Evolutionary conservation across 2,329 filamentous ascomycete genomes (phyloP), one percentile per base, ranked within the genome.

Genomic region (Neurospora crassa): DNA sequence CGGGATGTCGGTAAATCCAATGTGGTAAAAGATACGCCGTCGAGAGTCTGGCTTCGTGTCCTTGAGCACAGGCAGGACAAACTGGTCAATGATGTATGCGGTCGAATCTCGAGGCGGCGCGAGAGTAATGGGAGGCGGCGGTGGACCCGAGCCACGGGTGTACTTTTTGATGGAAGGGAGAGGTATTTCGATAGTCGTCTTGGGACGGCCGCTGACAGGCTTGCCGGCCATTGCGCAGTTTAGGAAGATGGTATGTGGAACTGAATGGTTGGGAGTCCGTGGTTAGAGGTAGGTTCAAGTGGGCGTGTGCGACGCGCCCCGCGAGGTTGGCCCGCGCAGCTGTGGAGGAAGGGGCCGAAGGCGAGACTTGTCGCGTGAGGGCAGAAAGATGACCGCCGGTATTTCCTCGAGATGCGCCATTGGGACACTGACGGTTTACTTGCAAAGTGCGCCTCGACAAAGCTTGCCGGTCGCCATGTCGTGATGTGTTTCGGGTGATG

Each of bases 81-180:
- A 81, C 74, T 86, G 84, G 68, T 86, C 84, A 73, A 86, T 77
- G 59, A 91, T 90, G 75, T 84, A 87, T n/a, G 85, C 87, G 10
- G 84, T 84, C 63, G 84, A 83, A 74, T 89, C 85, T 76, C 82
- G 78, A 1, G 80, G 77, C 3, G 84, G 86, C 2, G 84, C 77
- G 7, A 89, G 78, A n/a, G 81, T 77, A 18, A 88, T 79, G 11
- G 82, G 83, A 3, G 82, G 82, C 1, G 85, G 78, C 0, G 83
- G 80, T 0, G 87, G 87, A 0, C 85, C 84, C 8, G 82, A 82
- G 43, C 84, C 84, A 3, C 70, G 73, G 7, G 73, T 73, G 67
- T 77, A 77, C 69, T 43, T 70, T 8, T 68, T 59, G n/a, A 73
- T 40, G 0, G 73, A 73, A 18, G 63, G 69, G 1, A 77, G 40